Percentiles rank a stretch among this genome's conserved stretches.
Evolutionary conservation across 371 early-diverging fungal species (phyloP).

Genomic region (Massospora cicadina): DNA sequence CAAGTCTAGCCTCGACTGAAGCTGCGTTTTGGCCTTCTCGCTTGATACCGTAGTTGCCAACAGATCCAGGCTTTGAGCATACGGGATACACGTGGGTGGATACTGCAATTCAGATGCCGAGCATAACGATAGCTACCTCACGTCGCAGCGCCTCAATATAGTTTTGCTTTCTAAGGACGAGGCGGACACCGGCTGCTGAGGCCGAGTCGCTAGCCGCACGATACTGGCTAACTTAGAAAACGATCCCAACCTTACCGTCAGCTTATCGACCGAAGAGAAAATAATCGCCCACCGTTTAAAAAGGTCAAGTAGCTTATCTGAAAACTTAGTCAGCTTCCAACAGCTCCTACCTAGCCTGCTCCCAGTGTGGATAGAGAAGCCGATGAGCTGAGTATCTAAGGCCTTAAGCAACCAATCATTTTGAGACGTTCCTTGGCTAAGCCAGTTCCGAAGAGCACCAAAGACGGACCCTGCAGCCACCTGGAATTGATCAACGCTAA

Average conservation of each 20-base stretch:
- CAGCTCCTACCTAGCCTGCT: neutral
- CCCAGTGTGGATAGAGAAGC: neutral
- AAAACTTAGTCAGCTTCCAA: neutral
- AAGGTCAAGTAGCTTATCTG: neutral
- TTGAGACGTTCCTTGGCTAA: neutral
- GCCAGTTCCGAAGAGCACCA: neutral
- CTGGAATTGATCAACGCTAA: neutral
- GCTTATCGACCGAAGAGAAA: neutral
- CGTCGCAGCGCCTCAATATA: neutral
- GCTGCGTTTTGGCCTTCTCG: neutral
- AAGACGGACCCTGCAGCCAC: neutral
- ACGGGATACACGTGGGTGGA: neutral
- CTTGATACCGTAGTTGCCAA: neutral
- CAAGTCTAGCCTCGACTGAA: neutral
- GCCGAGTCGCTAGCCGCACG: neutral
- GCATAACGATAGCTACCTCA: neutral
- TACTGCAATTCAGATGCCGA: neutral
- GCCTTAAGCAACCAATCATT: neutral
- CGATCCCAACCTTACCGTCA: neutral
- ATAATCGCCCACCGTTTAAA: neutral
- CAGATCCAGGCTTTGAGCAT: neutral
- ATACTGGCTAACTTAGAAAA: neutral
- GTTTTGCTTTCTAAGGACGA: neutral
- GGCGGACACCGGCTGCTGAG: neutral
- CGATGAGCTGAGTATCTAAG: conserved; percentile 1